phyloP scores from a whole-genome alignment of 768 basidiomycete species.

The Leccinum incarnatum region DNA sequence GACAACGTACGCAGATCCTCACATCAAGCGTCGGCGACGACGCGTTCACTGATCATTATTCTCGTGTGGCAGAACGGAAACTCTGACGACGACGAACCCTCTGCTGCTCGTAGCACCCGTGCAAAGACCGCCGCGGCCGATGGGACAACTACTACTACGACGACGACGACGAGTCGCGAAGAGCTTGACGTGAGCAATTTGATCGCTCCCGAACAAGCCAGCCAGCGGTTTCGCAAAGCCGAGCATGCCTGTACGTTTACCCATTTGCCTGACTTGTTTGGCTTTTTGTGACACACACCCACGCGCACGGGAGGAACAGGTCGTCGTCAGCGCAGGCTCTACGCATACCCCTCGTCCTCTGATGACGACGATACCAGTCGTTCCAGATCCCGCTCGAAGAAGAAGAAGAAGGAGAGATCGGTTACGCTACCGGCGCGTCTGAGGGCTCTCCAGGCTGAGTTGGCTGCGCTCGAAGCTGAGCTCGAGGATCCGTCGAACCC shows the following conservation, averaged over 20 bases:
- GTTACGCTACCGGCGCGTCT: constrained; percentile 57
- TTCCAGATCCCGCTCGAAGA: constrained; percentile 29
- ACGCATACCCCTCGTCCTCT: constrained; percentile 63
- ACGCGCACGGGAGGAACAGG: constrained; percentile 17
- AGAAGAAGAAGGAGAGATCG: constrained; percentile 24
- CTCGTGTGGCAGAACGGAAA: constrained; percentile 49
- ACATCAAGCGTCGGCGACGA: neutral
- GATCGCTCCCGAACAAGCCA: constrained; percentile 65
- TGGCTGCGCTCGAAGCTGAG: constrained; percentile 76
- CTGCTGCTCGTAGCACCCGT: constrained; percentile 35
- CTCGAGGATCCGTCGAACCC: constrained; percentile 81
- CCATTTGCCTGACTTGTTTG: neutral
- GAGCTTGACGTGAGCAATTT: constrained; percentile 69
- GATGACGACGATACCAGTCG: constrained; percentile 50
- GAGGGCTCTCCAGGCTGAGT: constrained; percentile 69
- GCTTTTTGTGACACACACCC: too few relatives aligned
- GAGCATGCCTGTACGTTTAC: constrained; percentile 53
- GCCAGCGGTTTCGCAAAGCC: constrained; percentile 65
- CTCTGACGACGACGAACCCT: constrained; percentile 64
- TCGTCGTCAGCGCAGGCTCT: constrained; percentile 55
- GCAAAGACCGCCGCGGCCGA: constrained; percentile 28
- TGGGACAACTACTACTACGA: constrained; percentile 23
- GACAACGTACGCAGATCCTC: constrained; percentile 44
- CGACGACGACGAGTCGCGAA: constrained; percentile 43
- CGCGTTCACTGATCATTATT: constrained; percentile 1